Evolutionary conservation across 257 asterid genomes (phyloP).

Genomic region (Parsonsia alboflavescens): DNA sequence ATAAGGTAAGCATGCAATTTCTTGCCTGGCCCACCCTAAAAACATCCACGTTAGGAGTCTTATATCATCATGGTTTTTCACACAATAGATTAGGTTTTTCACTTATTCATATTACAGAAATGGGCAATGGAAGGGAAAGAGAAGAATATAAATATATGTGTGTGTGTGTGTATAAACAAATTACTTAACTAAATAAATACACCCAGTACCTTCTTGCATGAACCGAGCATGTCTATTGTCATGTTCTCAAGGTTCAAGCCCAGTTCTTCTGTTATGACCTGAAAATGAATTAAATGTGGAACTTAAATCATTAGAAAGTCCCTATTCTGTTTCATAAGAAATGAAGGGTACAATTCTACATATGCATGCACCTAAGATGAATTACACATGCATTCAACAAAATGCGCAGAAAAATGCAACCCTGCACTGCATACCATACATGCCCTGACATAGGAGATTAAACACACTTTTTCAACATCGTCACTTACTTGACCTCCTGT

Average conservation of each 20-base stretch:
- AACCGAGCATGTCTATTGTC: slow-evolving; percentile 43
- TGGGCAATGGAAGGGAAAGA: background rate
- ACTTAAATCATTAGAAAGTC: background rate
- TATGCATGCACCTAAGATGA: background rate
- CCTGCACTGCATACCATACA: background rate
- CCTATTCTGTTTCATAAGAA: background rate
- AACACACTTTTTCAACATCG: background rate
- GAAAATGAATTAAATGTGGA: background rate
- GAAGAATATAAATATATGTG: background rate
- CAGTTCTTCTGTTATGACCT: slow-evolving; percentile 48
- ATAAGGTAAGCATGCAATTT: no score
- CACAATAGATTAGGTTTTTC: background rate
- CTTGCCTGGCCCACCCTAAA: no score
- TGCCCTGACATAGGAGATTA: background rate
- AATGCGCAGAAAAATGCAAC: background rate
- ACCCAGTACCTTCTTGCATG: slow-evolving; percentile 44
- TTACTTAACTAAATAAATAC: background rate
- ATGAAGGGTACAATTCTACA: background rate
- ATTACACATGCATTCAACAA: background rate
- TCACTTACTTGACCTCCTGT: slow-evolving; percentile 54
- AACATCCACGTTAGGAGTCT: background rate
- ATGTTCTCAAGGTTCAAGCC: slow-evolving; percentile 45
- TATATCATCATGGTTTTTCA: background rate
- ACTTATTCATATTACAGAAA: background rate
- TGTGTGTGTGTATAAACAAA: no score